A percentile compares a stretch with the other conserved stretches of the same genome.
Conservation (phyloP, 768 basidiomycete genomes). For the Rhizopogon vesiculosus region DNA sequence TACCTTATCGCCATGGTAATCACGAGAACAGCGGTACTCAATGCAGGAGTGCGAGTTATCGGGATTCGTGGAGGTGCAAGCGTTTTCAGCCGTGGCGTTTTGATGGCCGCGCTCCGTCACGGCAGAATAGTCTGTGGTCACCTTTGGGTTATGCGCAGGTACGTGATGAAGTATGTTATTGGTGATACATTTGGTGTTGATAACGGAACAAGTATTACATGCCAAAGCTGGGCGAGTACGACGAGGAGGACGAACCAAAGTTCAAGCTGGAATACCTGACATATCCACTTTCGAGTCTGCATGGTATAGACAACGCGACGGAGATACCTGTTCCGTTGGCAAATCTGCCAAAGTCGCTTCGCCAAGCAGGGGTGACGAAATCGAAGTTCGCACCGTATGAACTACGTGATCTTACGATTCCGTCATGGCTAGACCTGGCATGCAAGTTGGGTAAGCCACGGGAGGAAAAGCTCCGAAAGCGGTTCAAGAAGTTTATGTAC, state of each 20-base stretch:
- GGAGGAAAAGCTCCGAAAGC: constrained; percentile 50
- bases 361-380: constrained; percentile 35
- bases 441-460: constrained; percentile 51
- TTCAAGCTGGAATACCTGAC: constrained; percentile 83
- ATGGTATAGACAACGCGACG: constrained; percentile 24
- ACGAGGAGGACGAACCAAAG: constrained; percentile 45
- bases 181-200: constrained; percentile 6
- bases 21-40: constrained; percentile 39
- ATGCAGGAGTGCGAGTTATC: constrained; percentile 47
- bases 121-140: constrained; percentile 63
- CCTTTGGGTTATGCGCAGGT: constrained; percentile 88
- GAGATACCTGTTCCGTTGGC: constrained; percentile 51
- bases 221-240: constrained; percentile 46
- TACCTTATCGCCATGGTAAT: constrained; percentile 42
- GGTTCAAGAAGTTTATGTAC: constrained; percentile 76
- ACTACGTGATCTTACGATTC: constrained; percentile 75
- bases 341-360: constrained; percentile 49
- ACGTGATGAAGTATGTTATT: constrained; percentile 15
- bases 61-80: constrained; percentile 61
- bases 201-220: constrained; percentile 53
- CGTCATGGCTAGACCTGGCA: constrained; percentile 66
- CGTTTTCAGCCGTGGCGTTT: constrained; percentile 56
- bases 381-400: constrained; percentile 63
- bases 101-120: constrained; percentile 63
- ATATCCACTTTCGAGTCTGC: constrained; percentile 40